These are phyloP conservation scores for Yarrowia yakushimensis DNA, from an alignment of 805 yeast species.

Conservation along the genomic window DNA sequence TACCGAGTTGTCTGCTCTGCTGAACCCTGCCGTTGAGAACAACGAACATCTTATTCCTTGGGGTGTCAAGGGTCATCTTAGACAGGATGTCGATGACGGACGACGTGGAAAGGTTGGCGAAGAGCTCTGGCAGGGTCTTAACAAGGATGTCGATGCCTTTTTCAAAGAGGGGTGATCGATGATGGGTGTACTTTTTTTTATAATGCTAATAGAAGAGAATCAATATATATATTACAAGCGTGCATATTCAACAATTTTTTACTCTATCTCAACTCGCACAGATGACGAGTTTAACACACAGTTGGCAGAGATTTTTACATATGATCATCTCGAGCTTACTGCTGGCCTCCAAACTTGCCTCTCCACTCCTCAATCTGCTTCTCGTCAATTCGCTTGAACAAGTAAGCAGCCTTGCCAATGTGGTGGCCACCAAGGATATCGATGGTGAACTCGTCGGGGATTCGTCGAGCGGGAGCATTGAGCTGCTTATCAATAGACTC, in stretches of 20 bases:
- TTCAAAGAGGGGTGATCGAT: not conserved
- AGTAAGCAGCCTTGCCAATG: conserved; percentile 85
- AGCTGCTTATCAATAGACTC: conserved; percentile 69
- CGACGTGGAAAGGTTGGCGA: conserved; percentile 38
- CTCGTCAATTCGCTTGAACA: conserved; percentile 90
- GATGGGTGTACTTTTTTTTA: too few species aligned
- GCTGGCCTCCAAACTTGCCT: conserved; percentile 69
- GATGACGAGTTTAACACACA: not conserved
- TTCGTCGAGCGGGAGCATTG: conserved; percentile 74
- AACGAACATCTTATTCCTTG: conserved; percentile 45
- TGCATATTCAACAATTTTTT: not conserved
- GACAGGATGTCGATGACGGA: conserved; percentile 41
- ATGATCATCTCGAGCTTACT: not conserved
- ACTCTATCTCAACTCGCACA: not conserved
- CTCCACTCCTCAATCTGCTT: conserved; percentile 86
- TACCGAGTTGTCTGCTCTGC: conserved; percentile 46
- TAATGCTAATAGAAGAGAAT: not conserved
- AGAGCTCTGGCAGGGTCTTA: conserved; percentile 41
- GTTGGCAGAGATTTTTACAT: not conserved
- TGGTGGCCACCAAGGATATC: conserved; percentile 76
- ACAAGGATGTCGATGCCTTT: conserved; percentile 30
- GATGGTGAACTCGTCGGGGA: conserved; percentile 70
- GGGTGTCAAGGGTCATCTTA: conserved; percentile 42
- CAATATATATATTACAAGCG: not conserved
- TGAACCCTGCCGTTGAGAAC: conserved; percentile 41